Evolutionary conservation across 2,329 filamentous ascomycete genomes (phyloP), one percentile per base, ranked within the genome.

Genomic region (Graphilbum ipis-grandicollis): DNA sequence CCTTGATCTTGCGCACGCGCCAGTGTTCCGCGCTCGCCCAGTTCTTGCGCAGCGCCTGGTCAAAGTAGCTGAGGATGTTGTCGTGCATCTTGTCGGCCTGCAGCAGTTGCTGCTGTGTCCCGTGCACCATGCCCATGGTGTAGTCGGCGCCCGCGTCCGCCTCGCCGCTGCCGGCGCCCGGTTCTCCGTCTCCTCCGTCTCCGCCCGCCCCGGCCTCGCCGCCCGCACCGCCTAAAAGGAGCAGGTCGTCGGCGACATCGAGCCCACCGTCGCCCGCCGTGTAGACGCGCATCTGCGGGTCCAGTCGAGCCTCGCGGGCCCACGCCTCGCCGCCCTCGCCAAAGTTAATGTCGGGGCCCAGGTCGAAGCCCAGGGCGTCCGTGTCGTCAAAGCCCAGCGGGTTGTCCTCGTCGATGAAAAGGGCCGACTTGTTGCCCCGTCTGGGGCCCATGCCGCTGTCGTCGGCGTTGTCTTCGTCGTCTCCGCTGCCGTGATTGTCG

Each of bases 11-110:
- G 43, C 82, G 72, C 52, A 98, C 96, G 46, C 88, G 79, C 90
- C 90, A 98, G 57, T 98, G 90, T 54, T 96, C 90, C n/a, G 90
- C 88, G 34, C 85, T 92, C 6, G 80, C 79, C 88, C 90, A 98
- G 50, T 94, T 94, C 67, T 93, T 96, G 53, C 90, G 83, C 31
- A 96, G 61, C 3, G 88, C 86, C 50, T 93, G 84, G 54, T 98
- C 90, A 52, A 98, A 98, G 60, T 96, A 98, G 51, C 82, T 80
- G n/a, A 98, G 68, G 40, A 98, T 93, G 49, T 93, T 88, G 47
- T 96, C 84, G 52, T 94, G 85, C 53, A 79, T 60, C 50, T 66
- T 66, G 48, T 83, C 82, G 35, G 67, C 66, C 37, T 73, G 73
- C 29, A 31, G n/a, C n/a, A 18, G n/a, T 36, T 71, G 66, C 14